Evolutionary conservation across 2,329 filamentous ascomycete genomes (phyloP).

Genomic region (Pseudopithomyces maydicus): DNA sequence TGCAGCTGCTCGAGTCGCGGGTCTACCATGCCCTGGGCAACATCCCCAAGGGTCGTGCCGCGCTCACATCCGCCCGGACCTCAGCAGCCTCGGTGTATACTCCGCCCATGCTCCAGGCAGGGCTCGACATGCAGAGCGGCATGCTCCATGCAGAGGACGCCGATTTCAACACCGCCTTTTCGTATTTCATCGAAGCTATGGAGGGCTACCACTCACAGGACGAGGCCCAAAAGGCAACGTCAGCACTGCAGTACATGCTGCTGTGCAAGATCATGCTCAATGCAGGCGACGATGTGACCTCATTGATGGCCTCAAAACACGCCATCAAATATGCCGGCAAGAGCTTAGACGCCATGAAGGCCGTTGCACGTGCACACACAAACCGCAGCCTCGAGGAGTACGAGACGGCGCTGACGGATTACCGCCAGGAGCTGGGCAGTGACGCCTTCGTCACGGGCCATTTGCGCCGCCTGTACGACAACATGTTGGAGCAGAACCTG

Average conservation of each 20-base stretch:
- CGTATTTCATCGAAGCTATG: constrained; percentile 98
- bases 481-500: constrained; percentile 98
- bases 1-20: constrained; percentile 93
- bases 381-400: constrained; percentile 98
- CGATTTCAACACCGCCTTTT: constrained; percentile 98
- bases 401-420: constrained; percentile 86
- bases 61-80: constrained; percentile 90
- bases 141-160: constrained; percentile 98
- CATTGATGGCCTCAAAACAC: constrained; percentile 93
- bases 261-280: constrained; percentile 99
- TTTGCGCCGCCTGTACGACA: constrained; percentile 92
- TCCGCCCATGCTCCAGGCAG: constrained; percentile 90
- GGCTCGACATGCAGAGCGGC: constrained; percentile 98
- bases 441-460: constrained; percentile 98
- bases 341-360: constrained; percentile 98
- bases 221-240: constrained; percentile 86
- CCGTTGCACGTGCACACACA: constrained; percentile 91
- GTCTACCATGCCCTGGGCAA: constrained; percentile 98
- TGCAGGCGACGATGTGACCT: constrained; percentile 92
- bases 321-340: constrained; percentile 95
- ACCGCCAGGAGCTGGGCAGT: constrained; percentile 90
- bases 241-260: constrained; percentile 98
- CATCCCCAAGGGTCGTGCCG: constrained; percentile 92
- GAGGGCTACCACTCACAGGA: constrained; percentile 97
- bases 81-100: constrained; percentile 97